Evolutionary conservation across 2,329 filamentous ascomycete species (phyloP).

Genomic region (Apiospora aurea): DNA sequence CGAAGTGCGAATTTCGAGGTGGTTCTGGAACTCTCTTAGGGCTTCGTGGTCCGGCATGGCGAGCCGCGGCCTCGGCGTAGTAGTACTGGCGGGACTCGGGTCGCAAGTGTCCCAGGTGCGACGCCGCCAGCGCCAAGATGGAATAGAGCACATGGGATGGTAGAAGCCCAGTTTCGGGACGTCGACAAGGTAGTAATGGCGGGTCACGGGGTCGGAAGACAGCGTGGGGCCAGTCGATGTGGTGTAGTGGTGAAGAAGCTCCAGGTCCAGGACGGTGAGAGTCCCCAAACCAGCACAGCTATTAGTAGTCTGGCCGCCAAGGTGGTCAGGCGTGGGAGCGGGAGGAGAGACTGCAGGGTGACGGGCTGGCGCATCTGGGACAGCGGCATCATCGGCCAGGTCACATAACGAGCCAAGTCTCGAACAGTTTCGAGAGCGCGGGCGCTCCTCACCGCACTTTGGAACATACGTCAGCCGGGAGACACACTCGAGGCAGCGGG

Average conservation of each 20-base stretch:
- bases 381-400: not conserved
- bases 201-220: constrained; percentile 39
- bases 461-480: not conserved
- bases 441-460: not conserved
- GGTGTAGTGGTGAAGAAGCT: constrained; percentile 49
- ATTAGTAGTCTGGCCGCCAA: not conserved
- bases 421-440: not conserved
- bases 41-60: constrained; percentile 7
- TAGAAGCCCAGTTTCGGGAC: constrained; percentile 37
- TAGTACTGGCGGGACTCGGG: constrained; percentile 18
- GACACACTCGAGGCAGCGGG: not conserved
- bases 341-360: not conserved
- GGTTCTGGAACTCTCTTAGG: not conserved
- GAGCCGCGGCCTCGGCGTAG: constrained; percentile 18
- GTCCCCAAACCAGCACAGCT: not conserved
- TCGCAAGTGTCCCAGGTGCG: constrained; percentile 14
- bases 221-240: constrained; percentile 47
- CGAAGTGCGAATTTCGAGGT: not conserved
- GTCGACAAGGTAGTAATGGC: constrained; percentile 24
- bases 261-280: constrained; percentile 35
- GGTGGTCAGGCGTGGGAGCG: not conserved
- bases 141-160: constrained; percentile 13
- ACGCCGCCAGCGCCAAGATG: constrained; percentile 19
- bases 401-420: not conserved
- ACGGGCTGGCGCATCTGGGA: not conserved